These are phyloP conservation scores for Microdochium trichocladiopsis DNA, from an alignment of 2,329 filamentous ascomycete species.

Conservation along the genomic window DNA sequence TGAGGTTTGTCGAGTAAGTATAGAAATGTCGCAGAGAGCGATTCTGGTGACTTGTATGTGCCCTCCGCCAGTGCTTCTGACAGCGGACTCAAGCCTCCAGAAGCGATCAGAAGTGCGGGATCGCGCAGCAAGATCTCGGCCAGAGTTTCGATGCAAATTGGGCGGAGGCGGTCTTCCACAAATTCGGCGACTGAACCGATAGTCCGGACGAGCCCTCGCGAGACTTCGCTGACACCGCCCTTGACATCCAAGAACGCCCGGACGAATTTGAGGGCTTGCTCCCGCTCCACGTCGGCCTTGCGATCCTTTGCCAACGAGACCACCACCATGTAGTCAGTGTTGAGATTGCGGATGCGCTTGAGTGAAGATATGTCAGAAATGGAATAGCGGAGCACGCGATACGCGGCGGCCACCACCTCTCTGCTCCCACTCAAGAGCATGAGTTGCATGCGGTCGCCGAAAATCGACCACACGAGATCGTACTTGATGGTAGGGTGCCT, in stretches of 20 bases:
- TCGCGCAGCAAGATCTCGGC: constrained; percentile 87
- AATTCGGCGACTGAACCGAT: constrained; percentile 88
- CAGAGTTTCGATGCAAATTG: constrained; percentile 88
- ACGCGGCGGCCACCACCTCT: constrained; percentile 91
- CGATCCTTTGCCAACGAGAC: constrained; percentile 90
- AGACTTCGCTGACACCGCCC: constrained; percentile 81
- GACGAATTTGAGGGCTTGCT: constrained; percentile 95
- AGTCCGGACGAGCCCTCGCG: constrained; percentile 78
- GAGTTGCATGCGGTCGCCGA: constrained; percentile 86
- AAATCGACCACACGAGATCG: constrained; percentile 92
- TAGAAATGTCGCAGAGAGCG: constrained; percentile 78
- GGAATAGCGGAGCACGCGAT: constrained; percentile 86
- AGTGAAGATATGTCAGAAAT: constrained; percentile 89
- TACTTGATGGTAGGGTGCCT: constrained; percentile 90
- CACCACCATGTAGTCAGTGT: constrained; percentile 89
- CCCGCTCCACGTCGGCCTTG: constrained; percentile 93
- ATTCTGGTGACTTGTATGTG: constrained; percentile 86
- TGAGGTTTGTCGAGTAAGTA: constrained; percentile 83
- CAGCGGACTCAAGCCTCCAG: constrained; percentile 79
- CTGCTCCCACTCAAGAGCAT: constrained; percentile 94
- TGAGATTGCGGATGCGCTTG: constrained; percentile 76
- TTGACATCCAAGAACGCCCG: constrained; percentile 94
- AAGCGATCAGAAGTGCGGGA: constrained; percentile 70
- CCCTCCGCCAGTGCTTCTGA: constrained; percentile 90
- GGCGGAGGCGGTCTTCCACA: constrained; percentile 74